Evolutionary conservation across 108 stramenopile genomes (phyloP).

Genomic region (Nannochloropsis gaditana): DNA sequence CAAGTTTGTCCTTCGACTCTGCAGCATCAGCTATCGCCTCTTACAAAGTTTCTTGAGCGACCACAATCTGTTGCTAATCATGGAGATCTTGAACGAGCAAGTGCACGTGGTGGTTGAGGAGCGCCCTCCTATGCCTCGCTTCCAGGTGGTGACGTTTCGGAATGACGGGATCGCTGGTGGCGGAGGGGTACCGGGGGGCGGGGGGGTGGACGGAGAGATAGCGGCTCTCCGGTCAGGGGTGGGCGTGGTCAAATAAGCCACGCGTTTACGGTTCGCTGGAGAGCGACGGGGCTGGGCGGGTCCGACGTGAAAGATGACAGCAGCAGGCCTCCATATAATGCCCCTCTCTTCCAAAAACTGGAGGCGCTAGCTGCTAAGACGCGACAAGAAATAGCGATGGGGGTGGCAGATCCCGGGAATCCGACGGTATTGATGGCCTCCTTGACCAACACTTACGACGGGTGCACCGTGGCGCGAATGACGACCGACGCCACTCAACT

Average conservation of each 20-base stretch:
- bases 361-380: not conserved
- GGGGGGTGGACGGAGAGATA: not conserved
- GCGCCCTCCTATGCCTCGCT: conserved; percentile 30
- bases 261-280: not conserved
- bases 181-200: not conserved
- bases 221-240: not conserved
- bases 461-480: conserved; percentile 2
- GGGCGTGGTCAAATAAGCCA: not conserved
- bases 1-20: conserved; percentile 46
- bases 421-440: conserved; percentile 6
- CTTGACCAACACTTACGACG: conserved; percentile 10
- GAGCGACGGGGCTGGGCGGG: not conserved
- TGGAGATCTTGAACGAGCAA: conserved; percentile 45
- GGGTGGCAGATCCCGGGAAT: not conserved
- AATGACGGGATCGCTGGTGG: not conserved
- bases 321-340: conserved; percentile 11
- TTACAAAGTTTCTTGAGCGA: conserved; percentile 44
- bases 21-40: conserved; percentile 32
- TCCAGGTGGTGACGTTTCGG: conserved; percentile 27
- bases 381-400: not conserved
- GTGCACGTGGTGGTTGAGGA: conserved; percentile 35
- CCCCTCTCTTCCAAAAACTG: not conserved
- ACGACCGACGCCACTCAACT: conserved; percentile 28
- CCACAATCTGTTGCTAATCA: conserved; percentile 39
- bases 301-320: not conserved